Conservation (phyloP, 345 rosid genomes). For the Hibiscus mutabilis region DNA sequence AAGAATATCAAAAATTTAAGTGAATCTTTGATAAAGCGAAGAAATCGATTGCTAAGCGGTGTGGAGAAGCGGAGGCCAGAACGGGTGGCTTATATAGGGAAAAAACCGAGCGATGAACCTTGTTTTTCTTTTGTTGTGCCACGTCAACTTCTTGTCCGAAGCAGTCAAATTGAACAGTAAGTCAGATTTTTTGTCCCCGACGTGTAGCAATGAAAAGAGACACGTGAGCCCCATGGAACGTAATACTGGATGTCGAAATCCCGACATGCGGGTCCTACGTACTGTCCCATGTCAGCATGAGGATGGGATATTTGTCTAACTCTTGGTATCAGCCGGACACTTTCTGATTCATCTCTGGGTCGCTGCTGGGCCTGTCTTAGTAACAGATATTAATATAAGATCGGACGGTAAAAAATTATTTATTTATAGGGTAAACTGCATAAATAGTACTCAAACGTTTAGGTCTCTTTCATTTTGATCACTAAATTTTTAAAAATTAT, state of each 20-base stretch:
- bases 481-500: no score
- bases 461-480: no score
- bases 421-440: no score
- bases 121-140: neutral
- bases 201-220: conserved; percentile 21
- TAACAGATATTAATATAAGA: no score
- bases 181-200: conserved; percentile 14
- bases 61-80: neutral
- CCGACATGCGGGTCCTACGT: conserved; percentile 40
- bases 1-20: neutral
- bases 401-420: no score
- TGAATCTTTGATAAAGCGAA: neutral
- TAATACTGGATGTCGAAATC: neutral
- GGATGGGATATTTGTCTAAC: conserved; percentile 11
- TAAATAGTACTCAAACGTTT: no score
- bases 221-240: conserved; percentile 38
- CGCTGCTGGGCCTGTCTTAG: neutral
- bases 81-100: conserved; percentile 22
- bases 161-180: neutral
- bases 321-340: conserved; percentile 22
- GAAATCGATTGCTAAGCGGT: neutral
- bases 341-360: conserved; percentile 7
- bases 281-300: conserved; percentile 41
- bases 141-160: neutral
- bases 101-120: neutral